phyloP scores from a whole-genome alignment of 1,139 yeast genomes.

The Suhomyces atakaporum region DNA sequence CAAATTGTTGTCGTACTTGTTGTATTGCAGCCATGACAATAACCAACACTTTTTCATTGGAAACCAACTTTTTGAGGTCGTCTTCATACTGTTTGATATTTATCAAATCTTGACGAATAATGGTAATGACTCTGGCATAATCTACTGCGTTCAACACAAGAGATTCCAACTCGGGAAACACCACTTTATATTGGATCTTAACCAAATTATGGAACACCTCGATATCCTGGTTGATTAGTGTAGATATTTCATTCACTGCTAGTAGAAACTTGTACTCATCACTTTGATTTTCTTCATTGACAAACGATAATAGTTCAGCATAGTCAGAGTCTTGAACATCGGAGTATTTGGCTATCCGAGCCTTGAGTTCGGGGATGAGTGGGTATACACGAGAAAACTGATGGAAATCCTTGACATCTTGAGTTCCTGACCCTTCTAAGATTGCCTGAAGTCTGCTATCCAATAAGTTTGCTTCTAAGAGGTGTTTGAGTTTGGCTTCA shows the following conservation, averaged over 20 bases:
- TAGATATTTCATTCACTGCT: constrained; percentile 56
- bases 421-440: constrained; percentile 7
- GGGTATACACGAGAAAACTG: constrained; percentile 27
- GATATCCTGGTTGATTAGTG: constrained; percentile 60
- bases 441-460: constrained; percentile 9
- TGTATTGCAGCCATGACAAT: constrained; percentile 71
- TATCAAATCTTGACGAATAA: constrained; percentile 53
- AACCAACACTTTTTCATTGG: constrained; percentile 69
- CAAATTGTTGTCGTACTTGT: constrained; percentile 25
- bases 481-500: constrained; percentile 5
- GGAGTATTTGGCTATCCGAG: constrained; percentile 26
- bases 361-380: constrained; percentile 28
- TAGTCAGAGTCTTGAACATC: constrained; percentile 33
- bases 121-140: constrained; percentile 55
- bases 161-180: constrained; percentile 73
- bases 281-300: constrained; percentile 32
- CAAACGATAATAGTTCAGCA: constrained; percentile 33
- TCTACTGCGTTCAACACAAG: constrained; percentile 65
- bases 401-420: constrained; percentile 18
- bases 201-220: constrained; percentile 51
- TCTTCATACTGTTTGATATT: constrained; percentile 35
- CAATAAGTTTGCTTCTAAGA: constrained; percentile 4
- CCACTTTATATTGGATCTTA: constrained; percentile 53
- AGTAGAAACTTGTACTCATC: constrained; percentile 54
- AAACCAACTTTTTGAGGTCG: constrained; percentile 42